Evolutionary conservation across 108 stramenopile species (phyloP).

Genomic region (Cyclotella choctawhatcheeana): DNA sequence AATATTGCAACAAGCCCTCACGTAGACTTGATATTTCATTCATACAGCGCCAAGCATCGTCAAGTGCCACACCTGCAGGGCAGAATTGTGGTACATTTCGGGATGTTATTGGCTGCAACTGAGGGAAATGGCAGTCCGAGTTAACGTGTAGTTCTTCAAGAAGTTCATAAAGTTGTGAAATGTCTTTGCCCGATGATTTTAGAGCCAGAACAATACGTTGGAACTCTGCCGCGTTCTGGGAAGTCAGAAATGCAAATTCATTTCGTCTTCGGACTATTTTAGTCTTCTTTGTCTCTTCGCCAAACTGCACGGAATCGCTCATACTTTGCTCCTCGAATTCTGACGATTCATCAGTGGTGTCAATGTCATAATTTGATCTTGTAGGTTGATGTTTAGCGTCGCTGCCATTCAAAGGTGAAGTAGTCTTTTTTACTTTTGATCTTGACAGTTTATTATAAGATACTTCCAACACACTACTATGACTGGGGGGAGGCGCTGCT

Average conservation of each 20-base stretch:
- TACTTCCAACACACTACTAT: constrained; percentile 25
- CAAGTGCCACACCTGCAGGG: constrained; percentile 61
- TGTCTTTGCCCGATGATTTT: constrained; percentile 56
- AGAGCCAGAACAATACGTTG: constrained; percentile 69
- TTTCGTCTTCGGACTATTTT: background rate
- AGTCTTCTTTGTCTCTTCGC: background rate
- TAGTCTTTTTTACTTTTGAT: background rate
- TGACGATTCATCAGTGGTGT: no score
- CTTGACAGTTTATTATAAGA: background rate
- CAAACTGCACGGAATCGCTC: background rate
- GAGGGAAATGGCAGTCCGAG: constrained; percentile 50
- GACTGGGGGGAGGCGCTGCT: constrained; percentile 10
- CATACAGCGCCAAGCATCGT: constrained; percentile 81
- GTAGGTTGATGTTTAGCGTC: no score
- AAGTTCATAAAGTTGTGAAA: constrained; percentile 60
- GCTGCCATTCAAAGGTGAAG: no score
- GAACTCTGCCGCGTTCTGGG: constrained; percentile 73
- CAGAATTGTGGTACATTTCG: constrained; percentile 2
- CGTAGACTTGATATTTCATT: constrained; percentile 28
- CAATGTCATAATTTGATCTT: no score
- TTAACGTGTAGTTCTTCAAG: constrained; percentile 63
- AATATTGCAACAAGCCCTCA: constrained; percentile 14
- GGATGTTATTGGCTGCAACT: constrained; percentile 31
- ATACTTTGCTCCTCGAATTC: no score
- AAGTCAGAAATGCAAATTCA: constrained; percentile 64